A percentile compares a stretch with the other conserved stretches of the same genome.
phyloP scores from a whole-genome alignment of 1,284 basidiomycete genomes.

The Serendipita sp. region DNA sequence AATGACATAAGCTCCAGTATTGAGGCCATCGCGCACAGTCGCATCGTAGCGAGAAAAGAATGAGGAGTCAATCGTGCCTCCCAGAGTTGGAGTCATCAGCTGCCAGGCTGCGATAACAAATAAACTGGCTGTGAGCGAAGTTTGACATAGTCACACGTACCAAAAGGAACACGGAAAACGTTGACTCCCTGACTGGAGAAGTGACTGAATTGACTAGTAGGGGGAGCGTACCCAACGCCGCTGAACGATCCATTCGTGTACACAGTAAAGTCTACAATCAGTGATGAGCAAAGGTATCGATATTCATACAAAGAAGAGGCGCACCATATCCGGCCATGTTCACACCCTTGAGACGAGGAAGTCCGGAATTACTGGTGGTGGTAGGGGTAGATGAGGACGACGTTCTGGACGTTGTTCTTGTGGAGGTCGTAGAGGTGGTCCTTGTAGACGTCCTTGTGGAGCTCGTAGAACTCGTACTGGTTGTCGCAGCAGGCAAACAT shows the following conservation, averaged over 20 bases:
- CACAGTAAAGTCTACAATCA: constrained; percentile 27
- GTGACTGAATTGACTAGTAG: constrained; percentile 29
- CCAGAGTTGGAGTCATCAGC: constrained; percentile 34
- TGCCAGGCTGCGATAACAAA: constrained; percentile 37
- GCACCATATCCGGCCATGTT: constrained; percentile 34
- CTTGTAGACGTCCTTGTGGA: too few relatives aligned
- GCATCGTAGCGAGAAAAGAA: constrained; percentile 35
- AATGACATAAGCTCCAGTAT: constrained; percentile 35
- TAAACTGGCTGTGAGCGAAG: constrained; percentile 14
- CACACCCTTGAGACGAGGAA: constrained; percentile 29
- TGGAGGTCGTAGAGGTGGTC: neutral
- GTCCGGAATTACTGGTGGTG: constrained; percentile 9
- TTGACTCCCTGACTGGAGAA: constrained; percentile 33
- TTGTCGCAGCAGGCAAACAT: neutral
- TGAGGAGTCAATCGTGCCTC: constrained; percentile 29
- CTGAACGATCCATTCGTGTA: constrained; percentile 31
- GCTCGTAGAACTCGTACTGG: neutral
- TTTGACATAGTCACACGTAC: constrained; percentile 17
- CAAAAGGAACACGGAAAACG: constrained; percentile 20
- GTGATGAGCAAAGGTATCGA: neutral
- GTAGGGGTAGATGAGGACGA: constrained; percentile 13
- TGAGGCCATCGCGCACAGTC: constrained; percentile 34
- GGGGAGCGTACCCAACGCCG: constrained; percentile 25
- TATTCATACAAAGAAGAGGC: neutral
- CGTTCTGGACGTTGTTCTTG: neutral